A percentile compares a stretch with the other conserved stretches of the same genome.
These are phyloP conservation scores for Vitis riparia DNA, from an alignment of 164 flowering plant species.

Conservation along the genomic window DNA sequence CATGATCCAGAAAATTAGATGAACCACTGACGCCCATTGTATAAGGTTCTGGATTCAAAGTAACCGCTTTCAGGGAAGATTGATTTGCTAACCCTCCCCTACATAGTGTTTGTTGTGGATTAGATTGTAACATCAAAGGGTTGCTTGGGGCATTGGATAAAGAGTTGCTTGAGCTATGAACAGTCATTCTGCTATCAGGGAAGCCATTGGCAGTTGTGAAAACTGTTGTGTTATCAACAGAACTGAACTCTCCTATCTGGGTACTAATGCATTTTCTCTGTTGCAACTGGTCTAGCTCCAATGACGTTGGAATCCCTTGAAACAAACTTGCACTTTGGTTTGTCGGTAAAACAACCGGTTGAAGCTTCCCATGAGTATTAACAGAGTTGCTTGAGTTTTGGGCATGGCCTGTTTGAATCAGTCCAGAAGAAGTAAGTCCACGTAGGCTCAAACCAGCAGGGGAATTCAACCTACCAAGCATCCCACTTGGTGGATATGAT, in stretches of 20 bases:
- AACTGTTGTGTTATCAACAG: constrained; percentile 18
- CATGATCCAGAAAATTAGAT: constrained; percentile 29
- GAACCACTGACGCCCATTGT: constrained; percentile 23
- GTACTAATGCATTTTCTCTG: constrained; percentile 20
- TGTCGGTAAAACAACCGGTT: constrained; percentile 23
- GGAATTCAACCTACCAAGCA: constrained; percentile 63
- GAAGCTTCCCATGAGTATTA: constrained; percentile 29
- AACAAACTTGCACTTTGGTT: constrained; percentile 34
- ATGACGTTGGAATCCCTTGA: constrained; percentile 36
- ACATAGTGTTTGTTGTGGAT: constrained; percentile 17
- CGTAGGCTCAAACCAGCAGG: constrained; percentile 45
- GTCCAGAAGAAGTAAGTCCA: constrained; percentile 48
- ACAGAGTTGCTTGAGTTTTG: constrained; percentile 42
- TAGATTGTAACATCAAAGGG: constrained; percentile 27
- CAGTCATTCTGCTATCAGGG: constrained; percentile 13
- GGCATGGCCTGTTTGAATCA: constrained; percentile 44
- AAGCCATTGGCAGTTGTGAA: constrained; percentile 23
- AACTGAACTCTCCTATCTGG: constrained; percentile 23
- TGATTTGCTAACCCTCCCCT: constrained; percentile 29
- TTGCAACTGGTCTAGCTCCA: constrained; percentile 36
- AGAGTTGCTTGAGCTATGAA: constrained; percentile 24
- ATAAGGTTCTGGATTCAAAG: constrained; percentile 25
- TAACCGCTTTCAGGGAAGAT: constrained; percentile 20
- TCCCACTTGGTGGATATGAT: constrained; percentile 46
- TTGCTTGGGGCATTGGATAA: constrained; percentile 18